Evolutionary conservation across 805 yeast species (phyloP), one percentile per base, ranked within the genome.

Genomic region (Wickerhamomyces canadensis): DNA sequence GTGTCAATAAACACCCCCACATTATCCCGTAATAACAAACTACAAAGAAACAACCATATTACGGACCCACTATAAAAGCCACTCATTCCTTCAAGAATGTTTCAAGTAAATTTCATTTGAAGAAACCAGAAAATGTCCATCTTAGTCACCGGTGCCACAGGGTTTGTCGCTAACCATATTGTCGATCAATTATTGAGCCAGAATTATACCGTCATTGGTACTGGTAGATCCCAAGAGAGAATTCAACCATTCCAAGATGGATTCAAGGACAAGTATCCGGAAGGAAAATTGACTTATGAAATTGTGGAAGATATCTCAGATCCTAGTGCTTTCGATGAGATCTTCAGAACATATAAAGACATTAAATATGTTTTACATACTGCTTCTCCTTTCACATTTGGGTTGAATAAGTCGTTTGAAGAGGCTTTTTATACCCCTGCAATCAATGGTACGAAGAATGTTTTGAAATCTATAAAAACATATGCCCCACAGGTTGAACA

Each of bases 331-430:
- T 70, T 71, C 44, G 70, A 67, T 39, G 56, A 54, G 10, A 62
- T 68, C 2, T 62, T 76, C 43, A 53, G 64, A 46, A 59, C 60
- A 12, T 64, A 67, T 42, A 68, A 68, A 18, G 78, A 75, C 19
- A 68, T 75, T 33, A 58, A 57, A 12, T 70, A 69, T 15, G 75
- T 78, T 33, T 45, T 76, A 27, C 84, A 77, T 53, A 67, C 77
- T n/a, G 83, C 83, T 2, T 68, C 79, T 13, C 81, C 83, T 8
- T 68, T 70, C 49, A 57, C 62, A 19, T 68, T 66, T 54, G 60
- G 65, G 7, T 59, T 60, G 12, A 51, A 58, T 4, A 61, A 66
- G 31, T 59, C 64, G 31, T 52, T 42, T 23, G 76, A 67, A 39
- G 64, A 64, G 33, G 75, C 69, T 24, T 57, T 74, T 33, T 57